phyloP scores from a whole-genome alignment of 2,329 filamentous ascomycete species.

The Botrytis deweyae region DNA sequence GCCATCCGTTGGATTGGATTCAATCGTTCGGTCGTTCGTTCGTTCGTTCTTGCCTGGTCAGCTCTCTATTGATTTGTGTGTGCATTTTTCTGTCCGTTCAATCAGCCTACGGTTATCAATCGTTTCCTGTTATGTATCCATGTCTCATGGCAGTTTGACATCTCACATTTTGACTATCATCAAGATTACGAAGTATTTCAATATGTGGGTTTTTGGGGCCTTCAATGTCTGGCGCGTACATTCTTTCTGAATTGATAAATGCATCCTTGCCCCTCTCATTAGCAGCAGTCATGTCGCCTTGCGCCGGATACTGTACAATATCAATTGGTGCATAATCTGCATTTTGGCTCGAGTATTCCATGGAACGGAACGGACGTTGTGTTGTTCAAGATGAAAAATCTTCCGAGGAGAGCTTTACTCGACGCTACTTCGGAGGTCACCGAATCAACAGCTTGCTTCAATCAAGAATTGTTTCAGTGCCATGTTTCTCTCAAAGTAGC shows the following conservation, averaged over 20 bases:
- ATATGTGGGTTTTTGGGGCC: not conserved
- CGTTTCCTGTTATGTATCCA: not conserved
- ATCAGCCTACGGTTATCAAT: not conserved
- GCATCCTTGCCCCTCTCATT: not conserved
- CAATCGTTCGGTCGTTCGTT: not conserved
- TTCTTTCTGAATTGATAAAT: not conserved
- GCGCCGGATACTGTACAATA: constrained; percentile 1
- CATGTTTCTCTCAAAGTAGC: not conserved
- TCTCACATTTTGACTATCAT: not conserved
- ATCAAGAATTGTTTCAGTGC: not conserved
- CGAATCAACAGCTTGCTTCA: constrained; percentile 6
- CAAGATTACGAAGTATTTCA: not conserved
- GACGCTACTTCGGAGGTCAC: constrained; percentile 6
- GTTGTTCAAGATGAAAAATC: constrained; percentile 4
- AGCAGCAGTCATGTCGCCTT: not conserved
- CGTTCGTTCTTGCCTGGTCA: not conserved
- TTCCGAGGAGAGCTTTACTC: not conserved
- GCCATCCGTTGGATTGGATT: not conserved
- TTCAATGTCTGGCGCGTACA: not conserved
- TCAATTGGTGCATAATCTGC: constrained; percentile 10
- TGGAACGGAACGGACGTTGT: constrained; percentile 17
- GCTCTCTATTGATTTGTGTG: not conserved
- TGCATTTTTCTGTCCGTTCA: not conserved
- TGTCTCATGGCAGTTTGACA: constrained; percentile 11
- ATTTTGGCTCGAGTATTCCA: constrained; percentile 7